These are phyloP conservation scores for Fusarium albidum DNA, from an alignment of 2,329 filamentous ascomycete genomes.

Conservation along the genomic window DNA sequence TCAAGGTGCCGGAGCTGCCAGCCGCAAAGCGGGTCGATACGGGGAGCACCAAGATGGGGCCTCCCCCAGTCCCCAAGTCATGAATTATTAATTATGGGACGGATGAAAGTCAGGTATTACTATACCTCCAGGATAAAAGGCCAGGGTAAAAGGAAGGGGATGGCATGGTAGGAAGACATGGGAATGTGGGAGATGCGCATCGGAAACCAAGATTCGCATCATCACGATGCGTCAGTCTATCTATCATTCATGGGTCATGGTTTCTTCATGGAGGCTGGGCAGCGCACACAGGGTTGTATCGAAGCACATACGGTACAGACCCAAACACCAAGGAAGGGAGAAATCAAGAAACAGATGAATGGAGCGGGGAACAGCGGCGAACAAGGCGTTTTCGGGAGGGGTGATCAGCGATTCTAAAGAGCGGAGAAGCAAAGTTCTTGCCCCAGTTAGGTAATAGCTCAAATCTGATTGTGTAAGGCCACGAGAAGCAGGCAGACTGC, in stretches of 20 bases:
- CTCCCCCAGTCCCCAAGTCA: conserved; percentile 41
- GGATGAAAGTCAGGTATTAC: neutral
- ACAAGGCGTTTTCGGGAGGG: conserved; percentile 33
- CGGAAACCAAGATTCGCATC: conserved; percentile 30
- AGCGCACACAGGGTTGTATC: neutral
- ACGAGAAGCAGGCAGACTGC: conserved; percentile 2
- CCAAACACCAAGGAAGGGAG: conserved; percentile 7
- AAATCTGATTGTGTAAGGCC: conserved; percentile 3
- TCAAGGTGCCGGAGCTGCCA: conserved; percentile 84
- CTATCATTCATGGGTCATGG: conserved; percentile 15
- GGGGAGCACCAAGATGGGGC: conserved; percentile 47
- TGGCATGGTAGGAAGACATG: too few species aligned
- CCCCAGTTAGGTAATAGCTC: conserved; percentile 9
- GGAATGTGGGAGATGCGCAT: conserved; percentile 24
- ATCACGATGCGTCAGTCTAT: conserved; percentile 14
- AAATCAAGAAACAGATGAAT: neutral
- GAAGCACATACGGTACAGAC: neutral
- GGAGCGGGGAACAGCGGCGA: conserved; percentile 25
- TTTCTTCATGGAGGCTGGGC: conserved; percentile 9
- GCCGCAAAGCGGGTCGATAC: conserved; percentile 72
- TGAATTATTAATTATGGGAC: conserved; percentile 1
- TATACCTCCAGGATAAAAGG: neutral
- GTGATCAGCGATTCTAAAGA: conserved; percentile 12
- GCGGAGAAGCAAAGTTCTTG: conserved; percentile 14
- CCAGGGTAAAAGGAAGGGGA: neutral